Conservation (phyloP, 371 early-diverging fungal genomes). For the Mucor circinelloides region DNA sequence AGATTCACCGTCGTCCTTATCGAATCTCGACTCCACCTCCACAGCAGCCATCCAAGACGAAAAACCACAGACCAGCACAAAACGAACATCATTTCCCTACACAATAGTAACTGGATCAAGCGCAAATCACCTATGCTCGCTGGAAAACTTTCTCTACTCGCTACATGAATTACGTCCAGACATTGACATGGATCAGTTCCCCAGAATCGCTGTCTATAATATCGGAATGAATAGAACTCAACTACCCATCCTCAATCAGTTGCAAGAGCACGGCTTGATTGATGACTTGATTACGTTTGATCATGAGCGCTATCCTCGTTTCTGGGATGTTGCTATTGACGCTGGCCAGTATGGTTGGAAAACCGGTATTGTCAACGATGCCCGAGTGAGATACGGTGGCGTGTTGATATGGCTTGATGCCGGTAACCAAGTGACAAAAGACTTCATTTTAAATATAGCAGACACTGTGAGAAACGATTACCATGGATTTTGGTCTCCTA, state of each 20-base stretch:
- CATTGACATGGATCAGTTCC: constrained; percentile 34
- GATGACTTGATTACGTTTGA: constrained; percentile 58
- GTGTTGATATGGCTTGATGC: constrained; percentile 65
- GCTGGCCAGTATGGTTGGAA: constrained; percentile 74
- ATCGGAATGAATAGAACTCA: constrained; percentile 57
- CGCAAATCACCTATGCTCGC: constrained; percentile 63
- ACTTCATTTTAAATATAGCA: constrained; percentile 52
- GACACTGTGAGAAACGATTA: constrained; percentile 40
- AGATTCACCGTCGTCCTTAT: neutral
- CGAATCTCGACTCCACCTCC: neutral
- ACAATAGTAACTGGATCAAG: constrained; percentile 68
- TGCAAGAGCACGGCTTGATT: constrained; percentile 40
- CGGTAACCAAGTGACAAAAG: constrained; percentile 58
- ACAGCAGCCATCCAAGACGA: neutral
- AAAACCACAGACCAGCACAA: neutral
- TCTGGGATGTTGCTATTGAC: constrained; percentile 63
- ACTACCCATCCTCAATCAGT: constrained; percentile 46
- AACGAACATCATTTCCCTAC: constrained; percentile 29
- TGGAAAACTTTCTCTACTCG: constrained; percentile 63
- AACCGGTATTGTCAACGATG: constrained; percentile 64
- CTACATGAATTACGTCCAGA: constrained; percentile 41
- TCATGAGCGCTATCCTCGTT: constrained; percentile 56
- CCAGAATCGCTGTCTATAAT: constrained; percentile 53
- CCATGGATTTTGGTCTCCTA: constrained; percentile 63
- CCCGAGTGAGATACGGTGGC: constrained; percentile 51